Conservation (phyloP, 1,284 basidiomycete genomes). For the Cerrena zonata region DNA sequence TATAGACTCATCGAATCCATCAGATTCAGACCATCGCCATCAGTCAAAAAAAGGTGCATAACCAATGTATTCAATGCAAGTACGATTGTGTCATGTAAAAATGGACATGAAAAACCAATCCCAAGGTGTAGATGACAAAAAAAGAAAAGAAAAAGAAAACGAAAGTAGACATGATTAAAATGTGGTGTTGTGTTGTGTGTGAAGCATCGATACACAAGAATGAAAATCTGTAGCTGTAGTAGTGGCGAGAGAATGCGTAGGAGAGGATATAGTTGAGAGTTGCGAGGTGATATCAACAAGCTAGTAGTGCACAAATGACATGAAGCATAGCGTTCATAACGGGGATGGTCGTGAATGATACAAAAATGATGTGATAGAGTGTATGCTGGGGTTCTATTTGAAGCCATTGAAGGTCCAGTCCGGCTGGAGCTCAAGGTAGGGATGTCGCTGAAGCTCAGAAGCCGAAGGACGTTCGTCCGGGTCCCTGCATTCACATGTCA, state of each 20-base stretch:
- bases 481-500: constrained; percentile 46
- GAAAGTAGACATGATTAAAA: constrained; percentile 3
- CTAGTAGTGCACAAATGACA: constrained; percentile 7
- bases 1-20: too few species aligned
- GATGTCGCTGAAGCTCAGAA: constrained; percentile 75
- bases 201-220: neutral
- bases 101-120: neutral
- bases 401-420: constrained; percentile 76
- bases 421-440: constrained; percentile 72
- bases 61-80: too few species aligned
- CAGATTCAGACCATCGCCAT: too few species aligned
- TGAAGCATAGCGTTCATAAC: constrained; percentile 2
- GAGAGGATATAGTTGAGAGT: too few species aligned
- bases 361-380: neutral
- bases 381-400: constrained; percentile 20
- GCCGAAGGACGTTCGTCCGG: constrained; percentile 84
- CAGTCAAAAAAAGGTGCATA: too few species aligned
- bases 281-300: too few species aligned
- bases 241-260: neutral
- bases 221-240: neutral
- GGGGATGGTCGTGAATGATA: constrained; percentile 10
- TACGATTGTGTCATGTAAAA: neutral
- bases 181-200: neutral
- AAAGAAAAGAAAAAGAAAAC: constrained; percentile 4
- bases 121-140: constrained; percentile 5